These are phyloP conservation scores for Infundibulicybe gibba DNA, from an alignment of 768 basidiomycete genomes.

Conservation along the genomic window DNA sequence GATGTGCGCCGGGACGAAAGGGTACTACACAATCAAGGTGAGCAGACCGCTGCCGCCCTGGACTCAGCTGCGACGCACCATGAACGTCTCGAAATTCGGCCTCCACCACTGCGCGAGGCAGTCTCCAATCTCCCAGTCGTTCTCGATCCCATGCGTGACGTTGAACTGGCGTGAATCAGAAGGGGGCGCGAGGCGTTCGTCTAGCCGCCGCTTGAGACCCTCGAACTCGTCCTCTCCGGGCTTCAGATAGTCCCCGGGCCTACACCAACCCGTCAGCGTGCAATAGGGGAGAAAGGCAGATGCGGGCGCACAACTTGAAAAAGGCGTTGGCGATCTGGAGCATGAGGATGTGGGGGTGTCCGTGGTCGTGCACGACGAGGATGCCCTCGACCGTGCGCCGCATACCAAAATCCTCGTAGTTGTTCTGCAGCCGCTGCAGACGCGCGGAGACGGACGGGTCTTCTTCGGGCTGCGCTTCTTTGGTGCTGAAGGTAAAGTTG, in stretches of 20 bases:
- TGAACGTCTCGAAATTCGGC: constrained; percentile 98
- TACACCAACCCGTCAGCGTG: constrained; percentile 21
- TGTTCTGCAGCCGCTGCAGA: constrained; percentile 89
- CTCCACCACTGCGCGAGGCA: constrained; percentile 99
- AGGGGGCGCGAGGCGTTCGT: constrained; percentile 85
- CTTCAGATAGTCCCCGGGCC: constrained; percentile 98
- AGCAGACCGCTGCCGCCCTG: neutral
- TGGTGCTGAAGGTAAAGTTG: constrained; percentile 94
- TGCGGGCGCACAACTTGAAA: constrained; percentile 83
- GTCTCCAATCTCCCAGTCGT: constrained; percentile 96
- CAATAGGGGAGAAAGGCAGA: constrained; percentile 3
- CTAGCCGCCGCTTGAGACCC: constrained; percentile 85
- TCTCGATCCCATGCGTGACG: constrained; percentile 70
- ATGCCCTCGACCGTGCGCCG: constrained; percentile 90
- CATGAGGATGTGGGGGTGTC: constrained; percentile 97
- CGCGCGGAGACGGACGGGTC: constrained; percentile 95
- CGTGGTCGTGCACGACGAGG: constrained; percentile 92
- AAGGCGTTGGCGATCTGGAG: constrained; percentile 98
- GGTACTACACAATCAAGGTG: constrained; percentile 58
- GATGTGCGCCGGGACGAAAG: constrained; percentile 92
- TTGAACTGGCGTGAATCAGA: constrained; percentile 69
- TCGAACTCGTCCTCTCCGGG: constrained; percentile 93
- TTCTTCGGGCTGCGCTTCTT: constrained; percentile 96
- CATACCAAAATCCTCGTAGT: constrained; percentile 98
- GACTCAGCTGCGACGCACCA: constrained; percentile 53